Percentiles rank a stretch among this genome's conserved stretches.
phyloP scores from a whole-genome alignment of 306 rosid species.

The Pyrus betulifolia region DNA sequence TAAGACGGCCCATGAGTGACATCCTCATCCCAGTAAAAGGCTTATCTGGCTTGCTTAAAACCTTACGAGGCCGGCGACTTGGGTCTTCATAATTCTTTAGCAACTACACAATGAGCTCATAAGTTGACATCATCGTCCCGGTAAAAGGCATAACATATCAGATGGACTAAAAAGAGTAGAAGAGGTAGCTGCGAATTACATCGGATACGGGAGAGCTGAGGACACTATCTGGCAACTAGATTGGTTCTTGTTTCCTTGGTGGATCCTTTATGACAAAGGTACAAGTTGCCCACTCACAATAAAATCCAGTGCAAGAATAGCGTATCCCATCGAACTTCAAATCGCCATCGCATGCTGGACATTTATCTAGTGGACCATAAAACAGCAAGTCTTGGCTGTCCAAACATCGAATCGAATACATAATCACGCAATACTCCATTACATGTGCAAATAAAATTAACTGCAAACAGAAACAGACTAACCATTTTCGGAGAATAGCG shows the following conservation, averaged over 20 bases:
- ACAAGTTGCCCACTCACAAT: constrained; percentile 78
- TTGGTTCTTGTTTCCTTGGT: constrained; percentile 52
- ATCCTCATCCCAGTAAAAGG: constrained; percentile 69
- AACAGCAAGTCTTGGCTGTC: constrained; percentile 76
- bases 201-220: constrained; percentile 45
- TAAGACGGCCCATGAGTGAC: constrained; percentile 75
- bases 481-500: constrained; percentile 52
- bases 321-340: constrained; percentile 60
- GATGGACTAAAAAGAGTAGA: background rate
- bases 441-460: background rate
- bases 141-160: background rate
- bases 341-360: constrained; percentile 61
- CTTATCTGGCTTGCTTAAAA: constrained; percentile 41
- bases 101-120: constrained; percentile 28
- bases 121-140: background rate
- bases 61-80: constrained; percentile 34
- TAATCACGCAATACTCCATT: background rate
- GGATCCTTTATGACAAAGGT: constrained; percentile 64
- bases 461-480: background rate
- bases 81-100: constrained; percentile 60
- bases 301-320: constrained; percentile 54
- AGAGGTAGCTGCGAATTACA: constrained; percentile 27
- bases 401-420: background rate
- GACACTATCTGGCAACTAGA: constrained; percentile 54
- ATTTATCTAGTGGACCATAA: constrained; percentile 56